Percentiles rank a stretch among this genome's conserved stretches.
Conservation (phyloP, 2,329 filamentous ascomycete species). For the Colletotrichum tamarilloi region DNA sequence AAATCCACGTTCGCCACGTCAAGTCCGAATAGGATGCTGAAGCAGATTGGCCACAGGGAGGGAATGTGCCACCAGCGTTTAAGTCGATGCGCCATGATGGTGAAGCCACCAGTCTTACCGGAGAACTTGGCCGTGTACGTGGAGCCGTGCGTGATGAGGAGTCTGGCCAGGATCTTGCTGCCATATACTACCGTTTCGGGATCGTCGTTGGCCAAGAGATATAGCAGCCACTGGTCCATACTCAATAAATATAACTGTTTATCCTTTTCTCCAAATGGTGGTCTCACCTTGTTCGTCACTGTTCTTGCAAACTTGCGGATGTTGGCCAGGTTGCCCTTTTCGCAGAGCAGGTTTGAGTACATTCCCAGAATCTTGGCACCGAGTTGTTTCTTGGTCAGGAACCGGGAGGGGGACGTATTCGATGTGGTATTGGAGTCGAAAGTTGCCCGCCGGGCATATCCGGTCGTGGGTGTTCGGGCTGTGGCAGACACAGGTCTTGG, state of each 20-base stretch:
- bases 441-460: slow-evolving; percentile 49
- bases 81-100: slow-evolving; percentile 83
- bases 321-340: slow-evolving; percentile 72
- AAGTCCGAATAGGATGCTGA: slow-evolving; percentile 87
- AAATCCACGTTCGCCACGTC: slow-evolving; percentile 82
- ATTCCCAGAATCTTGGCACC: slow-evolving; percentile 81
- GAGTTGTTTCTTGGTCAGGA: slow-evolving; percentile 74
- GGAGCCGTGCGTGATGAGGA: slow-evolving; percentile 84
- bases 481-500: slow-evolving; percentile 56
- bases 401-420: slow-evolving; percentile 47
- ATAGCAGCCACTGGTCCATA: slow-evolving; percentile 80
- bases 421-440: slow-evolving; percentile 45
- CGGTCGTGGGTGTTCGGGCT: slow-evolving; percentile 54
- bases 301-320: slow-evolving; percentile 92
- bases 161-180: slow-evolving; percentile 83
- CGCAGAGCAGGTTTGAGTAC: slow-evolving; percentile 82
- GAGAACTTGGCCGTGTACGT: slow-evolving; percentile 88
- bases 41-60: slow-evolving; percentile 86
- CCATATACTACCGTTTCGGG: slow-evolving; percentile 84
- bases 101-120: slow-evolving; percentile 86
- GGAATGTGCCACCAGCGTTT: slow-evolving; percentile 91
- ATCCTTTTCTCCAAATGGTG: slow-evolving; percentile 33
- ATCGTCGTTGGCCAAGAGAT: slow-evolving; percentile 89
- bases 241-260: slow-evolving; percentile 38
- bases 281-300: slow-evolving; percentile 88